phyloP scores from a whole-genome alignment of 306 rosid genomes.

The Rubus idaeus region DNA sequence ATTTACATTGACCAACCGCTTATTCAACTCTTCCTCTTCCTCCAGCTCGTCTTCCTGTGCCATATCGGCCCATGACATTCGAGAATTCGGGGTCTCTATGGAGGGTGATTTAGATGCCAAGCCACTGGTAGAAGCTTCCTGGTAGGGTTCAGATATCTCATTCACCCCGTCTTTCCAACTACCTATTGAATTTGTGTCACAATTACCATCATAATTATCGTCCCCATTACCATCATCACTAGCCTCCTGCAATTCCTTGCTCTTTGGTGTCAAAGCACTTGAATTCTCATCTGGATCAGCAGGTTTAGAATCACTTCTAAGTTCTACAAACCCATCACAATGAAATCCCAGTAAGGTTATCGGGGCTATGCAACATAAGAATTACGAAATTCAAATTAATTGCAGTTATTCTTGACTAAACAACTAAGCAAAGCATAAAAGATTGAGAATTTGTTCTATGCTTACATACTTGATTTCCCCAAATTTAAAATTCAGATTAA shows the following conservation, averaged over 20 bases:
- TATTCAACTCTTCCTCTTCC: slow-evolving; percentile 38
- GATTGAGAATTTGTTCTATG: not conserved
- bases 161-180: slow-evolving; percentile 39
- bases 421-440: not conserved
- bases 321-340: slow-evolving; percentile 30
- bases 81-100: slow-evolving; percentile 32
- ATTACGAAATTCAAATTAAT: not conserved
- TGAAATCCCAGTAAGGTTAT: not conserved
- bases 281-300: slow-evolving; percentile 11
- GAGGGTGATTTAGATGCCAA: slow-evolving; percentile 16
- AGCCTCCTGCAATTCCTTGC: slow-evolving; percentile 17
- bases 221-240: slow-evolving; percentile 34
- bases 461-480: not conserved
- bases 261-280: slow-evolving; percentile 8
- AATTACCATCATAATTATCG: slow-evolving; percentile 44
- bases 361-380: not conserved
- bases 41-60: slow-evolving; percentile 86
- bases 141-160: slow-evolving; percentile 27
- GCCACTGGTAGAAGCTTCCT: slow-evolving; percentile 32
- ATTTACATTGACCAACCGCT: slow-evolving; percentile 39
- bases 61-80: slow-evolving; percentile 98
- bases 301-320: slow-evolving; percentile 23
- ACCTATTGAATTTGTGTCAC: slow-evolving; percentile 31
- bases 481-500: not conserved
- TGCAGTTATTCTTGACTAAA: not conserved